These are phyloP conservation scores for Lichenothelia convexa DNA, from an alignment of 495 filamentous ascomycete species.

Conservation along the genomic window DNA sequence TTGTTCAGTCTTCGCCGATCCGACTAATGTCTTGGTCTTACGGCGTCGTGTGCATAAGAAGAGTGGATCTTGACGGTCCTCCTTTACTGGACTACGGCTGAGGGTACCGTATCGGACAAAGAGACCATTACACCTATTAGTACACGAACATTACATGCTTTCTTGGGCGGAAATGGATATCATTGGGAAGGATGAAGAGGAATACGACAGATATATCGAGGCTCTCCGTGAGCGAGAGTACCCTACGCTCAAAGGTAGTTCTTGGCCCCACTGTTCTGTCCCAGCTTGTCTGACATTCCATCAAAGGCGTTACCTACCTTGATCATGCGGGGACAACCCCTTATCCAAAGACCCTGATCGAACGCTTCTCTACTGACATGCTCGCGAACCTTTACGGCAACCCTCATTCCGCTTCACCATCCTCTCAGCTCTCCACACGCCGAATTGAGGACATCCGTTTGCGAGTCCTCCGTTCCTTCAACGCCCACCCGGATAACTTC, in stretches of 20 bases:
- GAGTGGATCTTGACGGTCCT: too few relatives aligned
- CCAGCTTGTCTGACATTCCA: constrained; percentile 25
- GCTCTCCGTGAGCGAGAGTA: constrained; percentile 53
- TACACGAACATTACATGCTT: too few relatives aligned
- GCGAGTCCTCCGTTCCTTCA: constrained; percentile 57
- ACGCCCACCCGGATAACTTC: constrained; percentile 65
- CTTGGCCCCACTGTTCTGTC: neutral
- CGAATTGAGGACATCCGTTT: constrained; percentile 62
- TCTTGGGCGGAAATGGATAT: too few relatives aligned
- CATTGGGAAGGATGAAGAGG: too few relatives aligned
- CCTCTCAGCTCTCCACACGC: constrained; percentile 57
- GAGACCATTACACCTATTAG: too few relatives aligned
- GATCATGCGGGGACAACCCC: constrained; percentile 85
- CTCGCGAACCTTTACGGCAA: constrained; percentile 71
- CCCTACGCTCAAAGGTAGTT: constrained; percentile 63
- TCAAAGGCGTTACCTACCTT: constrained; percentile 46
- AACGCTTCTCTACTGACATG: constrained; percentile 58
- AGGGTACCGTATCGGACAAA: too few relatives aligned
- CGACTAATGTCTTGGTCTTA: too few relatives aligned
- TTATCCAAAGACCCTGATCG: constrained; percentile 65
- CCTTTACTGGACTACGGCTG: too few relatives aligned
- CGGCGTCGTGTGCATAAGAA: too few relatives aligned
- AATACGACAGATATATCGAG: constrained; percentile 52
- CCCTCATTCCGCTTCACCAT: constrained; percentile 69
- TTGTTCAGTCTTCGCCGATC: too few relatives aligned